Evolutionary conservation across 257 asterid genomes (phyloP), one percentile per base, ranked within the genome.

Genomic region (Nicotiana tomentosiformis): DNA sequence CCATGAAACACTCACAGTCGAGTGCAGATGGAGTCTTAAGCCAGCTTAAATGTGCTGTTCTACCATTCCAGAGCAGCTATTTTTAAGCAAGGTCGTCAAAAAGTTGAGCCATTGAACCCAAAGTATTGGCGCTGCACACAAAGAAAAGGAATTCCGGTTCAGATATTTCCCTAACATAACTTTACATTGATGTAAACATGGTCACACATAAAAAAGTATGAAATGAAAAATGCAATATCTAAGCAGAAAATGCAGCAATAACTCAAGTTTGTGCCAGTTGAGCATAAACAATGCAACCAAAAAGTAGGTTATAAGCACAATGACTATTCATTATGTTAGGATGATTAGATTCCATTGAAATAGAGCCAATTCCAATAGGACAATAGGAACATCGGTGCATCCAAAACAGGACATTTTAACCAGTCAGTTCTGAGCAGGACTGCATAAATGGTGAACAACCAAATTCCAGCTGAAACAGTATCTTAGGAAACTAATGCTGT

Each of bases 71-170:
- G 80, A 76, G 64, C 65, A 81, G 77, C 26, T 66, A 26, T 16
- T 26, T 26, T 66, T 12, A 33, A 37, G 46, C 1, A 64, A 62
- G 66, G 0, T 3, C 30, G 7, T 68, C 90, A 95, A 82, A 95
- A 93, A 7, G 98, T 95, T 5, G 99, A 88, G 85, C 99, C 97
- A 33, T 95, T 93, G 90, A 92, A 95, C 87, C 99, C 99, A 65
- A 91, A 87, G 91, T 81, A 93, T 0, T 95, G 83, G 77, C 94
- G 91, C 95, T 95, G 88, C 77, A 85, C 51, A 84, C 67, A 89
- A 18, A 84, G 11, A 67, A 81, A 17, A 20, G 84, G 55, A 81
- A 51, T 64, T 3, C 14, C 7, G 39, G 68, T 56, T 53, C 18
- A 39, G 57, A 68, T 10, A 83, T 49, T 23, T 7, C 64, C 30